A percentile compares a stretch with the other conserved stretches of the same genome.
Evolutionary conservation across 1,284 basidiomycete species (phyloP).

Genomic region (Coniferiporia sulphurascens): DNA sequence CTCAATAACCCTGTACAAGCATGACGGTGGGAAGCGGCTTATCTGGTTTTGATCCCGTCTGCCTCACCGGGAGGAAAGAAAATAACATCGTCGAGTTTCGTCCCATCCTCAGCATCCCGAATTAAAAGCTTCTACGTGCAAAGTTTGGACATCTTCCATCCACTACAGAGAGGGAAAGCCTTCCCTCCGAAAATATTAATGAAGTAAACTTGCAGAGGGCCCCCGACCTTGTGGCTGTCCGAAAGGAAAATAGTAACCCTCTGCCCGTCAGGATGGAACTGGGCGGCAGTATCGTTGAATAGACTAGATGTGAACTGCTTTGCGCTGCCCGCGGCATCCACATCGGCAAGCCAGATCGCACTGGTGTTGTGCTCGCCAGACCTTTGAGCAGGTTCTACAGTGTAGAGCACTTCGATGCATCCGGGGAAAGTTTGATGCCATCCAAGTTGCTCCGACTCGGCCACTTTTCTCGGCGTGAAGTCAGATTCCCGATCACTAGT

Average conservation of each 20-base stretch:
- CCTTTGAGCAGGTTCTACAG: conserved; percentile 15
- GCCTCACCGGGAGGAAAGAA: conserved; percentile 6
- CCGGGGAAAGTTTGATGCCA: conserved; percentile 17
- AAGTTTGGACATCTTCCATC: conserved; percentile 4
- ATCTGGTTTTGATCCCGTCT: neutral
- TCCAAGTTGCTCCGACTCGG: conserved; percentile 2
- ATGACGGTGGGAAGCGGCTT: conserved; percentile 18
- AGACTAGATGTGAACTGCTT: conserved; percentile 19
- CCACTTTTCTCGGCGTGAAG: conserved; percentile 15
- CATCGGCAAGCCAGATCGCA: conserved; percentile 19
- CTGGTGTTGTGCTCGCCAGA: conserved; percentile 16
- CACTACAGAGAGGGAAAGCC: conserved; percentile 11
- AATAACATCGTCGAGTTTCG: conserved; percentile 17
- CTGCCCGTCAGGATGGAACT: conserved; percentile 18
- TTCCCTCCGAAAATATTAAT: conserved; percentile 16
- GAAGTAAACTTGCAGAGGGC: conserved; percentile 18
- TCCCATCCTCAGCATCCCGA: conserved; percentile 20
- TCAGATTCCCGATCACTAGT: neutral
- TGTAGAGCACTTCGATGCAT: conserved; percentile 18
- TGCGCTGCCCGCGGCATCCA: conserved; percentile 10
- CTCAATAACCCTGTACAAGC: conserved; percentile 19
- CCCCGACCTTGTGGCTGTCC: conserved; percentile 20
- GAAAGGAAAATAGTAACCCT: conserved; percentile 19
- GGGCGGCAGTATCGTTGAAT: conserved; percentile 16
- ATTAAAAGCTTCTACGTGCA: conserved; percentile 2